Evolutionary conservation across 106 monocot species (phyloP).

Genomic region (Allium fistulosum): DNA sequence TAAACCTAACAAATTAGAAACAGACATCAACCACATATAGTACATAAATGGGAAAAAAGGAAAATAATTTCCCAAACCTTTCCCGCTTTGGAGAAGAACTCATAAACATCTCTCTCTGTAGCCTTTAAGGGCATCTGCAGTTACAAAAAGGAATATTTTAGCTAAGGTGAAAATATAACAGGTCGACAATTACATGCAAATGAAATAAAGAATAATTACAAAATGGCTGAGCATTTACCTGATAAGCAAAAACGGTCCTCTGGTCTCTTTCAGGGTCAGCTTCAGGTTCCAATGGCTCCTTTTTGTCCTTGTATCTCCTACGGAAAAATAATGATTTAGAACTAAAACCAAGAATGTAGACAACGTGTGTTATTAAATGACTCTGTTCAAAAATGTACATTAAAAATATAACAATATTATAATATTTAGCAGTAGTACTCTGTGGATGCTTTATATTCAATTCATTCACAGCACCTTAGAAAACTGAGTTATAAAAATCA

Average conservation of each 20-base stretch:
- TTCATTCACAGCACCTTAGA: not conserved
- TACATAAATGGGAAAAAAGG: conserved; percentile 11
- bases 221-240: conserved; percentile 13
- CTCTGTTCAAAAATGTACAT: not conserved
- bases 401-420: not conserved
- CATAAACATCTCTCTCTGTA: conserved; percentile 70
- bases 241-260: conserved; percentile 88
- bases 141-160: not conserved
- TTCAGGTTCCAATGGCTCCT: conserved; percentile 51
- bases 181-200: too few species aligned
- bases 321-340: not conserved
- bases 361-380: not conserved
- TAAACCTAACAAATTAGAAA: conserved; percentile 36
- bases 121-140: conserved; percentile 73
- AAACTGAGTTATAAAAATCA: not conserved
- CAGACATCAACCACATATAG: conserved; percentile 17
- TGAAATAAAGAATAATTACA: too few species aligned
- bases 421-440: not conserved
- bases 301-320: conserved; percentile 61
- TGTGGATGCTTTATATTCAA: not conserved
- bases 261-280: conserved; percentile 90
- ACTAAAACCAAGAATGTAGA: not conserved
- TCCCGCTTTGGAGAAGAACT: conserved; percentile 82
- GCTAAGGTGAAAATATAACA: not conserved
- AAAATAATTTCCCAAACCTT: conserved; percentile 44